A percentile compares a stretch with the other conserved stretches of the same genome.
These are phyloP conservation scores for Brassica incana DNA, from an alignment of 345 rosid genomes.

Conservation along the genomic window DNA sequence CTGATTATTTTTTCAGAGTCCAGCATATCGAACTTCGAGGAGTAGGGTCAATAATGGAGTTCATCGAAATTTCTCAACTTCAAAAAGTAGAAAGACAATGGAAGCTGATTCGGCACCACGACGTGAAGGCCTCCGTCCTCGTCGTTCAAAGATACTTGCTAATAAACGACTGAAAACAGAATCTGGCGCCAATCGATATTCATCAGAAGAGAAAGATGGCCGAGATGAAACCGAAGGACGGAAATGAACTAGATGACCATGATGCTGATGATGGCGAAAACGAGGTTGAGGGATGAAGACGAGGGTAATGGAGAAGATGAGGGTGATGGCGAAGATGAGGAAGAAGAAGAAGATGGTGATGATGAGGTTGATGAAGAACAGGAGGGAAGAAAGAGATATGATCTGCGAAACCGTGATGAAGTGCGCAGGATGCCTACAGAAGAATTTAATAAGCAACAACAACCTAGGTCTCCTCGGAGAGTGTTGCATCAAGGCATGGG, in stretches of 20 bases:
- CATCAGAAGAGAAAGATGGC: slow-evolving; percentile 75
- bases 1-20: slow-evolving; percentile 51
- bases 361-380: slow-evolving; percentile 65
- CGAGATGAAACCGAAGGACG: slow-evolving; percentile 83
- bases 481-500: slow-evolving; percentile 98
- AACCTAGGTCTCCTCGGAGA: slow-evolving; percentile 86
- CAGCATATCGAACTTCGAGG: slow-evolving; percentile 61
- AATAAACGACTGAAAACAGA: slow-evolving; percentile 56
- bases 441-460: slow-evolving; percentile 66
- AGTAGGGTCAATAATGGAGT: slow-evolving; percentile 55
- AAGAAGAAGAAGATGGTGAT: slow-evolving; percentile 52
- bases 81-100: slow-evolving; percentile 54
- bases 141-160: slow-evolving; percentile 60
- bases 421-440: slow-evolving; percentile 80
- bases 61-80: slow-evolving; percentile 59
- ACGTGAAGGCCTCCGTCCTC: slow-evolving; percentile 97
- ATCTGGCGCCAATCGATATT: slow-evolving; percentile 64
- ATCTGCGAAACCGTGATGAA: slow-evolving; percentile 93
- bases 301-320: slow-evolving; percentile 69
- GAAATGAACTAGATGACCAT: slow-evolving; percentile 69
- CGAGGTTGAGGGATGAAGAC: slow-evolving; percentile 77
- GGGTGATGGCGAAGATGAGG: slow-evolving; percentile 69
- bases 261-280: slow-evolving; percentile 64
- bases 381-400: slow-evolving; percentile 94
- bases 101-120: slow-evolving; percentile 69